Base-by-base conservation (phyloP, 2,329 filamentous ascomycete species). In the Tolypocladium album region DNA sequence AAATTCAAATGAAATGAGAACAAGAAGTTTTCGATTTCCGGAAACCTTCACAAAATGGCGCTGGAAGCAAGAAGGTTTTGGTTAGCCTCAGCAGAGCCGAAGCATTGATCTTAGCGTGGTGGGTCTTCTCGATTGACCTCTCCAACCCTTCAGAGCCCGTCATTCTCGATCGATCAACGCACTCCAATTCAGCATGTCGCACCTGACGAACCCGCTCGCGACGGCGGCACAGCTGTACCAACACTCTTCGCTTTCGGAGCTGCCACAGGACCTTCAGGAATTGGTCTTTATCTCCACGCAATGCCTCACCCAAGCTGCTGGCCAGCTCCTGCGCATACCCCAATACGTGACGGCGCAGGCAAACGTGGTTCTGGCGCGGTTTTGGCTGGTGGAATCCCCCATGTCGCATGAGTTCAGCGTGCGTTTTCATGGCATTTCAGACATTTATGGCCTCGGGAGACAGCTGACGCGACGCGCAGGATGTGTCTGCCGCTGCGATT, bases 331-430 rank as follows among this genome's bases (percentile, higher is more conserved):
- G 3, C 85, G 90, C 56, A 80, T 97, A 45, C 89, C 91, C 8
- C 92, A 96, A 71, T 90, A 92, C 66, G 85, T 90, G 45, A 90
- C 94, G 45, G 89, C 92, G 5, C 89, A 92, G 68, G 90, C 92
- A 3, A 90, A 92, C 69, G 85, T 97, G 47, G 75, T 94, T 0
- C 84, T 96, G 40, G 87, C 88, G 58, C 84, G 93, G 17, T 94
- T 91, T 75, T 96, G 89, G 88, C 76, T 91, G 31, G 72, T 79
- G 34, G 80, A 77, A 69, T 83, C 73, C 59, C 79, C 75, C 68
- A 82, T 82, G 77, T 75, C 74, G 63, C 76, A 78, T 72, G 86
- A 86, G 67, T 88, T 85, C 60, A 81, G 77, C 67, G 79, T 81
- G 70, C 59, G 75, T 63, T 22, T 31, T 12, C 12, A 9, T 1